Evolutionary conservation across 2,329 filamentous ascomycete genomes (phyloP), one percentile per base, ranked within the genome.

Genomic region (Pseudogymnoascus sp.): DNA sequence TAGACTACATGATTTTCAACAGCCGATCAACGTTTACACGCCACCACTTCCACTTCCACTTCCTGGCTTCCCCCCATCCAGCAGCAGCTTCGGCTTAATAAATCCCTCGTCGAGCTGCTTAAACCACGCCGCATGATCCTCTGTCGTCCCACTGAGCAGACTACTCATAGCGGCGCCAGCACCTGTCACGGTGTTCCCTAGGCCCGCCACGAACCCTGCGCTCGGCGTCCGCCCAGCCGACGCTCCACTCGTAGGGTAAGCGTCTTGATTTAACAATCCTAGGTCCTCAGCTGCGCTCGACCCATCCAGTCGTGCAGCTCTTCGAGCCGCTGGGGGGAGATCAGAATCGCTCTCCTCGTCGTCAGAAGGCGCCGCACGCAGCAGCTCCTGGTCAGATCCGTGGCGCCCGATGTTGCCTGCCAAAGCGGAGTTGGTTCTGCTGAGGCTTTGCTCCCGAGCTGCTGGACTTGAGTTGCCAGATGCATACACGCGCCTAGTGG

Each of bases 51-150:
- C 48, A 13, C 48, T 33, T 4, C 58, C 58, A 59, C 15, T 39
- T 4, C 58, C 39, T 8, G 18, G 39, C 42, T 71, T 72, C 2
- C 72, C 72, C 12, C 87, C 88, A 75, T 97, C 92, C 18, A 97
- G 81, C 66, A 97, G 75, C 61, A 97, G 76, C 72, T 87, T 90
- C 15, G 93, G 93, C 79, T 97, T 97, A 75, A 97, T 92, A 73
- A 92, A 97, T 64, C 92, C 91, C 74, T 99, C 94, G 73, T 99
- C 94, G 64, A 99, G 78, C 75, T 96, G 92, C 67, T 87, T 87
- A 74, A 99, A 96, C 76, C 95, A 85, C 52, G 89, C 91, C 8
- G 90, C 89, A 48, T 95, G 92, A 73, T 99, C 94, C 59, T 96
- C 91, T 0, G 88, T 83, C 13, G 88, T 82, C 0, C 86, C 85